A percentile compares a stretch with the other conserved stretches of the same genome.
Evolutionary conservation across 768 basidiomycete species (phyloP).

Genomic region (Suillus subalutaceus): DNA sequence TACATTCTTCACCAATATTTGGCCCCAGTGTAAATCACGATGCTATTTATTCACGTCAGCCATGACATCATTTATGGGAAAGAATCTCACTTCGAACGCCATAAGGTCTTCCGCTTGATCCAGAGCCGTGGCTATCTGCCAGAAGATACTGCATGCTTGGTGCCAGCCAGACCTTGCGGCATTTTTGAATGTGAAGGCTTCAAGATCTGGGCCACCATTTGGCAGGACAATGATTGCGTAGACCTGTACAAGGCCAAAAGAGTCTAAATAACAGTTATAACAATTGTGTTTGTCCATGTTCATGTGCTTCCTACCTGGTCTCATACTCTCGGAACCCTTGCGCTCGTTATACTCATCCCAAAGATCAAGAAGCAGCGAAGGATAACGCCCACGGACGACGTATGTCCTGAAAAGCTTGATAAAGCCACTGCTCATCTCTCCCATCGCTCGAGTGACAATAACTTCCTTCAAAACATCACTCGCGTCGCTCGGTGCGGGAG

Average conservation of each 20-base stretch:
- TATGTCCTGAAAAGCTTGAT: constrained; percentile 81
- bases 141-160: constrained; percentile 87
- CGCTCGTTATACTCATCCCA: constrained; percentile 85
- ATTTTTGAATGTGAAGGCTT: constrained; percentile 72
- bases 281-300: constrained; percentile 10
- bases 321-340: constrained; percentile 82
- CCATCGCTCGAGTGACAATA: constrained; percentile 75
- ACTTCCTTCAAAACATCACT: constrained; percentile 82
- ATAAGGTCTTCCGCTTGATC: constrained; percentile 79
- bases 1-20: constrained; percentile 78
- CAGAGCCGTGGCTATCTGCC: constrained; percentile 83
- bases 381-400: constrained; percentile 86
- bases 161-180: constrained; percentile 71
- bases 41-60: constrained; percentile 56
- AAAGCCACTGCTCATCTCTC: constrained; percentile 76
- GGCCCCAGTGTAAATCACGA: constrained; percentile 98
- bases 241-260: constrained; percentile 72
- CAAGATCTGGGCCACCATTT: constrained; percentile 90
- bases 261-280: constrained; percentile 49
- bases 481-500: constrained; percentile 72
- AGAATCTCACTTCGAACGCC: constrained; percentile 77
- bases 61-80: constrained; percentile 3
- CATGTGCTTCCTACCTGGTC: constrained; percentile 67
- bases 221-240: constrained; percentile 91
- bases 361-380: constrained; percentile 69